Conservation (phyloP, 352 stramenopile genomes). For the Globisporangium splendens region DNA sequence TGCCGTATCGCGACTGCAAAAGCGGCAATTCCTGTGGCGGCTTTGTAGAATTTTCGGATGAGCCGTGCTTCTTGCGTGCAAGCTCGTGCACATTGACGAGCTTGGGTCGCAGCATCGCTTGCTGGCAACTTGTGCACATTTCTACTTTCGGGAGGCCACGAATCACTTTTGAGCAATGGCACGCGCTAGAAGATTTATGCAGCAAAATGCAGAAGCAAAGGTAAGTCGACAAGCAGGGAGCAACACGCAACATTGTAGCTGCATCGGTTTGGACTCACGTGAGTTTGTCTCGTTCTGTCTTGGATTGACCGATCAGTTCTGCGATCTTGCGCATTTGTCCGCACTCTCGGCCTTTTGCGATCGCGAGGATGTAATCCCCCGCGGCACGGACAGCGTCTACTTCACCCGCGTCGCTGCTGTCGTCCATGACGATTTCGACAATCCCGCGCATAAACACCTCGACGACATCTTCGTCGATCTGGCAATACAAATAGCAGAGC, state of each 20-base stretch:
- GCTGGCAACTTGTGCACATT: slow-evolving; percentile 50
- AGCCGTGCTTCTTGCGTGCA: not conserved
- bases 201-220: no score
- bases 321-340: slow-evolving; percentile 50
- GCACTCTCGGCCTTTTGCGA: slow-evolving; percentile 38
- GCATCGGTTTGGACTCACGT: no score
- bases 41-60: slow-evolving; percentile 15
- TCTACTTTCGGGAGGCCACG: slow-evolving; percentile 46
- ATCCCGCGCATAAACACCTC: slow-evolving; percentile 62
- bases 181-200: slow-evolving; percentile 23
- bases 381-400: slow-evolving; percentile 21
- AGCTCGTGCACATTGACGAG: slow-evolving; percentile 31
- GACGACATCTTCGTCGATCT: slow-evolving; percentile 31
- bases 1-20: slow-evolving; percentile 32
- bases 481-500: slow-evolving; percentile 62
- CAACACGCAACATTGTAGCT: no score
- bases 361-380: slow-evolving; percentile 39
- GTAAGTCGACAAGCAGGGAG: not conserved
- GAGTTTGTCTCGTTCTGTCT: slow-evolving; percentile 42
- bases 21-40: slow-evolving; percentile 19
- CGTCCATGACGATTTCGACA: slow-evolving; percentile 32
- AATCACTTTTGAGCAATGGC: slow-evolving; percentile 53
- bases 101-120: slow-evolving; percentile 51
- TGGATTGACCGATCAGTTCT: slow-evolving; percentile 50
- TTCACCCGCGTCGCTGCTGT: slow-evolving; percentile 4